Evolutionary conservation across 2,329 filamentous ascomycete species (phyloP).

Genomic region (Fusarium fujikuroi): DNA sequence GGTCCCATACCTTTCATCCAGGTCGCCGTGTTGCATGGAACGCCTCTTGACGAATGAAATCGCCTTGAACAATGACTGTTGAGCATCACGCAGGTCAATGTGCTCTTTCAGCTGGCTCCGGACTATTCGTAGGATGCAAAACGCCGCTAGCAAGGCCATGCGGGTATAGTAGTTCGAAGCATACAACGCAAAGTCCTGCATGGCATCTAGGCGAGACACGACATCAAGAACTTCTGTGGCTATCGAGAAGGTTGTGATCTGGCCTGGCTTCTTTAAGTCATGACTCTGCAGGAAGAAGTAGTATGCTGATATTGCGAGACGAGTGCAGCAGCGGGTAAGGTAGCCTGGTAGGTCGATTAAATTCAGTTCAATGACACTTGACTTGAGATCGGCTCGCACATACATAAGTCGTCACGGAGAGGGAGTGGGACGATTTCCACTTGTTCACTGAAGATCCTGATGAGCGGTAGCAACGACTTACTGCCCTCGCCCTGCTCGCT

Average conservation of each 20-base stretch:
- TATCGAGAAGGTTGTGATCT: neutral
- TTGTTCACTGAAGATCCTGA: constrained; percentile 1
- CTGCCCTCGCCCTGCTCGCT: neutral
- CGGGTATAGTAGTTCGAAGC: constrained; percentile 1
- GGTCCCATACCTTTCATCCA: neutral
- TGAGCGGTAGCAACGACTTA: neutral
- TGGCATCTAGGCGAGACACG: constrained; percentile 4
- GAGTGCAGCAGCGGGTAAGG: neutral
- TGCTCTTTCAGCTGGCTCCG: neutral
- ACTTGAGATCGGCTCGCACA: neutral
- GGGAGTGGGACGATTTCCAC: neutral
- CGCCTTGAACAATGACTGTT: neutral
- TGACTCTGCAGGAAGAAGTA: constrained; percentile 1
- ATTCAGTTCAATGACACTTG: neutral
- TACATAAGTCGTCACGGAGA: neutral
- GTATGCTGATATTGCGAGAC: neutral
- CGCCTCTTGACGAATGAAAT: neutral
- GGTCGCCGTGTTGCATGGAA: neutral
- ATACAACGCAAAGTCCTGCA: neutral
- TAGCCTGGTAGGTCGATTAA: neutral
- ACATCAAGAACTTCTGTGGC: neutral
- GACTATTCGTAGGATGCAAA: constrained; percentile 1
- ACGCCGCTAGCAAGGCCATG: constrained; percentile 1
- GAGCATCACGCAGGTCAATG: neutral
- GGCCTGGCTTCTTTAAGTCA: neutral